A percentile compares a stretch with the other conserved stretches of the same genome.
These are phyloP conservation scores for Clonostachys sp. DNA, from an alignment of 2,329 filamentous ascomycete genomes.

Conservation along the genomic window DNA sequence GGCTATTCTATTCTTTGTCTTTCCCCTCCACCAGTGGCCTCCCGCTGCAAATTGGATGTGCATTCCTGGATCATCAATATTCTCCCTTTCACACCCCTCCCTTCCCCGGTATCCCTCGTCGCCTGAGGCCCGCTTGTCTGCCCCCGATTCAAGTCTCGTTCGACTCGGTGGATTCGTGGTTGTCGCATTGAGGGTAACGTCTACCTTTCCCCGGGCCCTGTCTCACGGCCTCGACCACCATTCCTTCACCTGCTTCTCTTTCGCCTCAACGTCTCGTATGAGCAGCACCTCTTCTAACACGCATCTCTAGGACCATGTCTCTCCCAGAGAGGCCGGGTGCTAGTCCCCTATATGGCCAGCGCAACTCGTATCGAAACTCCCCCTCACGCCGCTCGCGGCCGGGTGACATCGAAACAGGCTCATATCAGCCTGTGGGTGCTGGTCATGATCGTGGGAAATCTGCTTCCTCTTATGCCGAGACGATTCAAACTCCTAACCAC, in stretches of 20 bases:
- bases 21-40: too few relatives aligned
- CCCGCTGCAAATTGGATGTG: too few relatives aligned
- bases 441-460: constrained; percentile 53
- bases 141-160: too few relatives aligned
- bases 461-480: constrained; percentile 54
- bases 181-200: constrained; percentile 2
- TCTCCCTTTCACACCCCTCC: too few relatives aligned
- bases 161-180: background rate
- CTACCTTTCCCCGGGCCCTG: constrained; percentile 1
- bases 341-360: constrained; percentile 52
- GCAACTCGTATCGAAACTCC: constrained; percentile 63
- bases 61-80: too few relatives aligned
- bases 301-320: constrained; percentile 46
- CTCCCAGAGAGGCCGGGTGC: constrained; percentile 61
- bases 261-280: background rate
- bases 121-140: too few relatives aligned
- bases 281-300: background rate
- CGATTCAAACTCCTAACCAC: constrained; percentile 47
- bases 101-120: too few relatives aligned
- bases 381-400: constrained; percentile 61
- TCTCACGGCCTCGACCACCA: background rate
- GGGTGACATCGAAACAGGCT: constrained; percentile 66
- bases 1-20: too few relatives aligned
- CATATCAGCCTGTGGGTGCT: constrained; percentile 37
- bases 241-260: background rate